A percentile compares a stretch with the other conserved stretches of the same genome.
Evolutionary conservation across 441 rosid species (phyloP).

Genomic region (Corymbia citriodora): DNA sequence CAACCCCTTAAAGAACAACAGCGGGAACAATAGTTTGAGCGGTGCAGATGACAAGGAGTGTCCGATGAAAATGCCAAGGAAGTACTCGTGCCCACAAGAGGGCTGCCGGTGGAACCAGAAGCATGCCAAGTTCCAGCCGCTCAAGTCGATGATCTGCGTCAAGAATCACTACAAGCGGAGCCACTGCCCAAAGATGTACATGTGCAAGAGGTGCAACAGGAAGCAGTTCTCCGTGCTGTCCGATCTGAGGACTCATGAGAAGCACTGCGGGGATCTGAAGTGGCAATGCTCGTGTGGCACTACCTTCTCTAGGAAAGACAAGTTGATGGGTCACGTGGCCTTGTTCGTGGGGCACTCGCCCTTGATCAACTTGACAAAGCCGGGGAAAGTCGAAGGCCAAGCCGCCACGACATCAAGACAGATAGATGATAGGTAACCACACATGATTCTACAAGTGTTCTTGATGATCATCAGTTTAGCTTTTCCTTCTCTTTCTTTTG

Average conservation of each 20-base stretch:
- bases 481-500: not conserved
- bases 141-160: conserved; percentile 79
- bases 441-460: not conserved
- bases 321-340: conserved; percentile 70
- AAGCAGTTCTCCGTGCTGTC: conserved; percentile 85
- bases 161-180: conserved; percentile 95
- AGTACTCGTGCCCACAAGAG: conserved; percentile 77
- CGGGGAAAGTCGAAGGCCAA: conserved; percentile 4
- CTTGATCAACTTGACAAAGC: conserved; percentile 7
- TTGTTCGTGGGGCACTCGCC: conserved; percentile 70
- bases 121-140: conserved; percentile 77
- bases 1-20: conserved; percentile 44
- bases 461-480: not conserved
- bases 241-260: conserved; percentile 88
- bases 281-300: conserved; percentile 94
- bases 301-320: conserved; percentile 78
- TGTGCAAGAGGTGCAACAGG: conserved; percentile 67
- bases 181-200: conserved; percentile 88
- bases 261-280: conserved; percentile 73
- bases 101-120: conserved; percentile 85
- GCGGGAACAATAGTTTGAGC: not conserved
- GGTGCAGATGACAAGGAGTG: not conserved
- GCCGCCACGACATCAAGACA: not conserved
- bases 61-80: conserved; percentile 18
- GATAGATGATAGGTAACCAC: conserved; percentile 15